Evolutionary conservation across 2,329 filamentous ascomycete genomes (phyloP).

Genomic region (Ceratocystis huliohia): DNA sequence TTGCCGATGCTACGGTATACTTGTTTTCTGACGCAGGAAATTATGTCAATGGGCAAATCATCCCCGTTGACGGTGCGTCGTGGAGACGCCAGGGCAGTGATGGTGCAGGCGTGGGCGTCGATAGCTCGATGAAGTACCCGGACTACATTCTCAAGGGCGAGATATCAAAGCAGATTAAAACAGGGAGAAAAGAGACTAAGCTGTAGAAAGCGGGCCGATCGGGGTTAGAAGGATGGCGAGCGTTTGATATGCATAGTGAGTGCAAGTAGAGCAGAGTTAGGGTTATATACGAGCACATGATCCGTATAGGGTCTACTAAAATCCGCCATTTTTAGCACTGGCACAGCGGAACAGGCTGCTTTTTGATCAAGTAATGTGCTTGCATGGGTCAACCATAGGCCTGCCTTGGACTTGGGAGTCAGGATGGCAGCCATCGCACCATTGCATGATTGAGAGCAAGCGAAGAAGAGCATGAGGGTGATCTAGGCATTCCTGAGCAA

Average conservation of each 20-base stretch:
- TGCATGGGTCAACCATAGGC: not conserved
- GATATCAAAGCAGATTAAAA: slow-evolving; percentile 29
- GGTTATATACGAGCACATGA: not conserved
- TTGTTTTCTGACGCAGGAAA: slow-evolving; percentile 75
- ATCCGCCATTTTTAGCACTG: not conserved
- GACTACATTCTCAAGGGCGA: slow-evolving; percentile 33
- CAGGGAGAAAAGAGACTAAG: slow-evolving; percentile 31
- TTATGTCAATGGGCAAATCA: slow-evolving; percentile 69
- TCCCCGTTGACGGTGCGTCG: slow-evolving; percentile 58
- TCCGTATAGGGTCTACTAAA: not conserved
- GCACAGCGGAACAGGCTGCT: not conserved
- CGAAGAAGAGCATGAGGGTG: not conserved
- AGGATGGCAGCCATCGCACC: not conserved
- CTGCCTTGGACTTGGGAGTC: not conserved
- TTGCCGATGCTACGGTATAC: slow-evolving; percentile 84
- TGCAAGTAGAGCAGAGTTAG: not conserved
- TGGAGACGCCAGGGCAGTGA: slow-evolving; percentile 39
- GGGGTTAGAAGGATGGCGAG: too few relatives aligned
- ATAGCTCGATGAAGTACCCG: slow-evolving; percentile 40
- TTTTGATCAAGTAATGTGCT: slow-evolving; percentile 5
- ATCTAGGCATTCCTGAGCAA: not conserved
- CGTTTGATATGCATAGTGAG: too few relatives aligned
- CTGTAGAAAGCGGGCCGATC: slow-evolving; percentile 22
- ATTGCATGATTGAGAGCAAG: slow-evolving; percentile 1
- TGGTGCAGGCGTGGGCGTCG: slow-evolving; percentile 35